phyloP scores from a whole-genome alignment of 805 yeast species.

The Wickerhamomyces chambardii region DNA sequence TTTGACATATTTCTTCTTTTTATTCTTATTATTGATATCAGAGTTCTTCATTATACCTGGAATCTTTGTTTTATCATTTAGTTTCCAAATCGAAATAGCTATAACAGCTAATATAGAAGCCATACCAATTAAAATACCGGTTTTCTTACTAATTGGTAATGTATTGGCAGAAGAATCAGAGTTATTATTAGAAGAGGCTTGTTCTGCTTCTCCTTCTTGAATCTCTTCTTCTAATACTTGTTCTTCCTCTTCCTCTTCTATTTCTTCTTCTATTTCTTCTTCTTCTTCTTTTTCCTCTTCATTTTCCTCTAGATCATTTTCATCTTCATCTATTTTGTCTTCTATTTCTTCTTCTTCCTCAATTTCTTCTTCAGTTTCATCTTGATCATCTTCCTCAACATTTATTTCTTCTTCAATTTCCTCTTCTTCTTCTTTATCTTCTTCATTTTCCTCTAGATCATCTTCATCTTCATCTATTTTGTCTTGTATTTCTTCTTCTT shows the following conservation, averaged over 20 bases:
- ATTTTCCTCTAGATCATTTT: not conserved
- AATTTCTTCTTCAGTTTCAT: conserved; percentile 1
- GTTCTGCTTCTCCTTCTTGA: too few relatives aligned
- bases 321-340: not conserved
- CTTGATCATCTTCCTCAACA: not conserved
- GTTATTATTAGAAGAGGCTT: too few relatives aligned
- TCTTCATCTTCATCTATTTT: not conserved
- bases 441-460: not conserved
- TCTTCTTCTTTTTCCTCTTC: conserved; percentile 2
- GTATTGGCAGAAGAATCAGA: too few relatives aligned
- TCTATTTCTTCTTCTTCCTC: not conserved
- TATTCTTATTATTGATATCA: too few relatives aligned
- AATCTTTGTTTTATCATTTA: not conserved
- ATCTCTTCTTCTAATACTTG: too few relatives aligned
- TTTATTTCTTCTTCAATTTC: not conserved
- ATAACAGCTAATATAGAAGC: too few relatives aligned
- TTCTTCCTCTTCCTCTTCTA: too few relatives aligned
- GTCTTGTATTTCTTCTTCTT: not conserved
- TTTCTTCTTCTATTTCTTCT: conserved; percentile 13
- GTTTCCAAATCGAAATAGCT: not conserved
- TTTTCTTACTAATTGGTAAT: too few relatives aligned
- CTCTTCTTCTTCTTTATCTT: conserved; percentile 1
- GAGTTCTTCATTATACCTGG: not conserved
- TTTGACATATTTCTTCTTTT: not conserved
- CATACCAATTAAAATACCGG: not conserved